A percentile compares a stretch with the other conserved stretches of the same genome.
phyloP scores from a whole-genome alignment of 768 basidiomycete species.

The Atractiella rhizophila region DNA sequence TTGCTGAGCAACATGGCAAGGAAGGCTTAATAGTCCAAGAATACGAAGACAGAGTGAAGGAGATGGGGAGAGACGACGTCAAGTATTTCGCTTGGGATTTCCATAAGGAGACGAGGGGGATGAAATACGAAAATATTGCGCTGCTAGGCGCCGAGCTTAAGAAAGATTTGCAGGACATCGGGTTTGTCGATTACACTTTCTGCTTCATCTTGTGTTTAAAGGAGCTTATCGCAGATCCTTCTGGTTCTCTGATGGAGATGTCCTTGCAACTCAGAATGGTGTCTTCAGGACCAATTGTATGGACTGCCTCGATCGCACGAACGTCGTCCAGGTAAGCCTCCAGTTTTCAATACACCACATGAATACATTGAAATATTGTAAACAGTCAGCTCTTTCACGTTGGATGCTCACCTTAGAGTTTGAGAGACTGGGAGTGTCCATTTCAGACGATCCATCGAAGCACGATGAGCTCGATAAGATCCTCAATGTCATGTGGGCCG shows the following conservation, averaged over 20 bases:
- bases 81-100: conserved; percentile 45
- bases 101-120: conserved; percentile 73
- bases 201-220: background rate
- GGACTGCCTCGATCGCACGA: conserved; percentile 17
- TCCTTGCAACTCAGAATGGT: conserved; percentile 10
- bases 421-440: too few relatives aligned
- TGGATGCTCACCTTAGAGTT: conserved; percentile 34
- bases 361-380: too few relatives aligned
- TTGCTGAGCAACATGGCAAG: conserved; percentile 74
- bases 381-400: conserved; percentile 22
- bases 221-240: conserved; percentile 8
- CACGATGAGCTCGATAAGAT: conserved; percentile 4
- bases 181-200: conserved; percentile 2
- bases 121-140: conserved; percentile 29
- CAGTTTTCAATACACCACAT: too few relatives aligned
- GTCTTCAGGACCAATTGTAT: conserved; percentile 13
- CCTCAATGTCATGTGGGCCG: conserved; percentile 67
- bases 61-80: conserved; percentile 22
- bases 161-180: conserved; percentile 9
- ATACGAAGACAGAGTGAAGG: conserved; percentile 43
- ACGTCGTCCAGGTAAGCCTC: conserved; percentile 25
- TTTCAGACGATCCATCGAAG: conserved; percentile 29
- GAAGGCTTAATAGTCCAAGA: conserved; percentile 55
- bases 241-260: conserved; percentile 9
- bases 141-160: conserved; percentile 8